These are phyloP conservation scores for Scedosporium apiospermum DNA, from an alignment of 2,329 filamentous ascomycete genomes.

Conservation along the genomic window DNA sequence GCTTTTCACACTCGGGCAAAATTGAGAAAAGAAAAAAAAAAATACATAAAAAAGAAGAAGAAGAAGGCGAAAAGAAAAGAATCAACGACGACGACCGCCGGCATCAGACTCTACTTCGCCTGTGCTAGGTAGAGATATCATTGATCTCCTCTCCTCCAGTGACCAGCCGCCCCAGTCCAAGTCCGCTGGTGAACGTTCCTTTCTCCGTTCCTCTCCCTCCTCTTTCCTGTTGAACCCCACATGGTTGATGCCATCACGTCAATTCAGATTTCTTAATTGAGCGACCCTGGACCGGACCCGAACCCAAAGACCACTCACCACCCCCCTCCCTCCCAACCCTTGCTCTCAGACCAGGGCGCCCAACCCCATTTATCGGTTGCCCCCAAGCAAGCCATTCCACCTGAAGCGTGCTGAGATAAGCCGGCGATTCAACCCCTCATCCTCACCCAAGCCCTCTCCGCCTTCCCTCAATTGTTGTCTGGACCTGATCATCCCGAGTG, in stretches of 20 bases:
- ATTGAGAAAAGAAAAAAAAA: too few relatives aligned
- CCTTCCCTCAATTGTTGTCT: not conserved
- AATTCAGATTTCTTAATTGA: not conserved
- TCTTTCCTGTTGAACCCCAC: not conserved
- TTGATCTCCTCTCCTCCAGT: too few relatives aligned
- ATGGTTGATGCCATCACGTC: not conserved
- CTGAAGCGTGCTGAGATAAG: constrained; percentile 5
- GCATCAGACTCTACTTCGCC: too few relatives aligned
- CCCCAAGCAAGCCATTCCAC: not conserved
- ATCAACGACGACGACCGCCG: too few relatives aligned
- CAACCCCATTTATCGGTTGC: not conserved
- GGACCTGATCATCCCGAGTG: not conserved
- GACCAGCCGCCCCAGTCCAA: too few relatives aligned
- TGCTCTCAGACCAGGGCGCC: not conserved
- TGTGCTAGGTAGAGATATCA: too few relatives aligned
- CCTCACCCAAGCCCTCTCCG: not conserved
- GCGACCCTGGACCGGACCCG: not conserved
- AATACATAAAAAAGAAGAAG: too few relatives aligned
- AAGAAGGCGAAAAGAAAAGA: too few relatives aligned
- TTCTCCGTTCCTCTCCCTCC: not conserved
- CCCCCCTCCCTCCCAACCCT: not conserved
- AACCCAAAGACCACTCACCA: too few relatives aligned
- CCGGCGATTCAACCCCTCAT: constrained; percentile 2
- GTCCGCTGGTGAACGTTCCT: not conserved
- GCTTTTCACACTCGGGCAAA: too few relatives aligned